A percentile compares a stretch with the other conserved stretches of the same genome.
phyloP scores from a whole-genome alignment of 331 rosid genomes.

The Quercus phellos region DNA sequence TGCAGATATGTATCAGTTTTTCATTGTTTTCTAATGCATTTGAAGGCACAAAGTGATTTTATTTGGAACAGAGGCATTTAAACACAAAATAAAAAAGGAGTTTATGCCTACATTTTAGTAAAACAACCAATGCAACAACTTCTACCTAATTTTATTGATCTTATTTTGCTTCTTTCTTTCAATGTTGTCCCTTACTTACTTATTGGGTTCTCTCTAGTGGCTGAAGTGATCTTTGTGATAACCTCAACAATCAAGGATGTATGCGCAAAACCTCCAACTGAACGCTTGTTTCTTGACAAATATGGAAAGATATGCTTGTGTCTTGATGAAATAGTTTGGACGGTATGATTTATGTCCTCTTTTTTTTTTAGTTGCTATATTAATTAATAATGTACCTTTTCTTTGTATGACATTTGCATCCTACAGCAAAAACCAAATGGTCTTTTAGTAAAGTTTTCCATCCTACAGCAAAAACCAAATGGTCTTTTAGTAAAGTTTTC shows the following conservation, averaged over 20 bases:
- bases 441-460: not conserved
- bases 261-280: slow-evolving; percentile 83
- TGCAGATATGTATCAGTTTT: not conserved
- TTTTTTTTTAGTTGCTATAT: not conserved
- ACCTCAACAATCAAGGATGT: slow-evolving; percentile 92
- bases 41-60: not conserved
- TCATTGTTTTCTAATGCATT: not conserved
- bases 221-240: slow-evolving; percentile 84
- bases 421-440: not conserved
- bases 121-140: not conserved
- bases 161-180: not conserved
- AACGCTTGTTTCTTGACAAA: slow-evolving; percentile 90
- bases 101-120: not conserved
- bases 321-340: slow-evolving; percentile 93
- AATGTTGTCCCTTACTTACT: not conserved
- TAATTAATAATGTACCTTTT: not conserved
- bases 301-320: slow-evolving; percentile 89
- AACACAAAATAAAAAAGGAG: not conserved
- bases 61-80: not conserved
- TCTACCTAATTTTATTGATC: not conserved
- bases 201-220: slow-evolving; percentile 45
- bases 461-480: not conserved
- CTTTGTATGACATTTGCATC: slow-evolving; percentile 18
- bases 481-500: not conserved
- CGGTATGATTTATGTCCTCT: slow-evolving; percentile 32